Evolutionary conservation across 805 yeast genomes (phyloP).

Genomic region (Yarrowia sp.): DNA sequence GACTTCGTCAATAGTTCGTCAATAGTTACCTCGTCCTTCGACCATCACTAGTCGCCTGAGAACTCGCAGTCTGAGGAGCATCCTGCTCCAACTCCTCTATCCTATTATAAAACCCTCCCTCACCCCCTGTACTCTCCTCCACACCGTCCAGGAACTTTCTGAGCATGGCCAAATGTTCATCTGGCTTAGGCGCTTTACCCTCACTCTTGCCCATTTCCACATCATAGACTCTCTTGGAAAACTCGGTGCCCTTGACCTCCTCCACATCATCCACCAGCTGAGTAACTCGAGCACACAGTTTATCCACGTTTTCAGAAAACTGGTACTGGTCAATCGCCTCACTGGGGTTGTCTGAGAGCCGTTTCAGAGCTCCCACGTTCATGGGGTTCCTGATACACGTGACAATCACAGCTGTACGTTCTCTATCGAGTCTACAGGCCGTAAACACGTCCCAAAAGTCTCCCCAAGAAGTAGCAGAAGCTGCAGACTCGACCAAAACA

Average conservation of each 20-base stretch:
- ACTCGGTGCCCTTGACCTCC: neutral
- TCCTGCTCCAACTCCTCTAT: neutral
- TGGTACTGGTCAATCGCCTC: constrained; percentile 20
- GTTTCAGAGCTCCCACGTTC: neutral
- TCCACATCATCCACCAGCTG: constrained; percentile 12
- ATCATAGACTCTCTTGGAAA: neutral
- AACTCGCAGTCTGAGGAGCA: neutral
- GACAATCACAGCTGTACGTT: neutral
- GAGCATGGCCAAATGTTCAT: neutral
- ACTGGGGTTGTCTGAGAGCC: constrained; percentile 2
- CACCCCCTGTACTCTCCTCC: neutral
- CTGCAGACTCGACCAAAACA: neutral
- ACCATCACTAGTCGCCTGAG: no score
- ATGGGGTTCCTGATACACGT: neutral
- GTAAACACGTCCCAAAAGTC: constrained; percentile 20
- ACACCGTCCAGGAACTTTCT: neutral
- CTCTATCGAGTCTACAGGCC: constrained; percentile 23
- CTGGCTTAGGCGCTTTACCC: neutral
- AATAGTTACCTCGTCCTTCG: no score
- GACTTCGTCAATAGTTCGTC: no score
- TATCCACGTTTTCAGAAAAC: constrained; percentile 18
- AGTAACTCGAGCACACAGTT: constrained; percentile 1
- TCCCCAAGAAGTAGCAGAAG: neutral
- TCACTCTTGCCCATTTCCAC: neutral
- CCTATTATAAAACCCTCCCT: neutral